Percentiles rank a stretch among this genome's conserved stretches.
phyloP scores from a whole-genome alignment of 352 stramenopile species.

The Thalassiosira pacifica region DNA sequence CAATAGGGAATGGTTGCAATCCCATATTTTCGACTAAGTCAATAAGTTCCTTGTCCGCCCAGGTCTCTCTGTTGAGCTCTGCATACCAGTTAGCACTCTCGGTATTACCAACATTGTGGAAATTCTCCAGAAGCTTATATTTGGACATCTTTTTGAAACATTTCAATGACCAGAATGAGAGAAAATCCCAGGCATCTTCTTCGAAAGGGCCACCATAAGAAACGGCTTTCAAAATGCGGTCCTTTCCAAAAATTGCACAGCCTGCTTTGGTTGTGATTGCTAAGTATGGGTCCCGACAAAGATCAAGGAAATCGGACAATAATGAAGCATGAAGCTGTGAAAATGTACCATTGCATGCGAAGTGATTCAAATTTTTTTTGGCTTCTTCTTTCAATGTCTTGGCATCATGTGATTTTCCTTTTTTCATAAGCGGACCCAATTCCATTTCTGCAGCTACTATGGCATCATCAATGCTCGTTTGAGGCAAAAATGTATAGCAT shows the following conservation, averaged over 20 bases:
- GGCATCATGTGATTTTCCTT: constrained; percentile 3
- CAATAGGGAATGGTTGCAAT: constrained; percentile 45
- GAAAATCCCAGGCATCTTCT: constrained; percentile 15
- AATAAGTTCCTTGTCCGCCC: constrained; percentile 40
- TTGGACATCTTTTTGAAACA: constrained; percentile 21
- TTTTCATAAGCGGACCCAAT: background rate
- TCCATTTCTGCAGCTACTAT: constrained; percentile 40
- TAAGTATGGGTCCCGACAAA: constrained; percentile 35
- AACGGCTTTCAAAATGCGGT: constrained; percentile 39
- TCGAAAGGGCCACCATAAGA: constrained; percentile 33
- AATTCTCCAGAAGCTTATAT: constrained; percentile 35
- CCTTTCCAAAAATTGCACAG: constrained; percentile 48
- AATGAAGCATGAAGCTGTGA: constrained; percentile 18
- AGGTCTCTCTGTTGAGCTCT: constrained; percentile 34
- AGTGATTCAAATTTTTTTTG: constrained; percentile 18
- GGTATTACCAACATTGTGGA: constrained; percentile 26
- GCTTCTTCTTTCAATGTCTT: constrained; percentile 17
- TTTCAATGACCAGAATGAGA: constrained; percentile 34
- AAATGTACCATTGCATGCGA: constrained; percentile 22
- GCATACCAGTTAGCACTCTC: constrained; percentile 48
- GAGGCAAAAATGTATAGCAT: constrained; percentile 32
- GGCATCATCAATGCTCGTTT: constrained; percentile 22
- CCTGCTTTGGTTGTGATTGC: constrained; percentile 17
- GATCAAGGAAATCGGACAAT: constrained; percentile 43
- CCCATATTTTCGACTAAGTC: constrained; percentile 34